Percentiles rank a stretch among this genome's conserved stretches.
phyloP scores from a whole-genome alignment of 1,139 yeast species.

The Eremothecium coryli region DNA sequence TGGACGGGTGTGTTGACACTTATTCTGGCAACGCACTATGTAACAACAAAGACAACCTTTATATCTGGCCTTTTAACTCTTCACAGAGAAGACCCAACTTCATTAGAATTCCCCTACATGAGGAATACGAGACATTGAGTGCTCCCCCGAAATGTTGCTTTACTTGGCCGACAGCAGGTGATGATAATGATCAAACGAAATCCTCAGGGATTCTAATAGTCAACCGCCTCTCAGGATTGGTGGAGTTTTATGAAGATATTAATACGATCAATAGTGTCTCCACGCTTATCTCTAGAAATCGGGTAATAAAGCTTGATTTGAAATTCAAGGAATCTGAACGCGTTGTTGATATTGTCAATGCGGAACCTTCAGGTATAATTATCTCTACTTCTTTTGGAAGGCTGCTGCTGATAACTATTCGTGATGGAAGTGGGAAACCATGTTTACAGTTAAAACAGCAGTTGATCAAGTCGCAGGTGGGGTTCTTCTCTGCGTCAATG shows the following conservation, averaged over 20 bases:
- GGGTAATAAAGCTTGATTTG: slow-evolving; percentile 28
- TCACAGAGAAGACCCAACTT: slow-evolving; percentile 53
- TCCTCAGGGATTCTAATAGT: slow-evolving; percentile 35
- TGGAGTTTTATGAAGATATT: slow-evolving; percentile 36
- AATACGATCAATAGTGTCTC: slow-evolving; percentile 33
- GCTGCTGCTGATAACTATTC: slow-evolving; percentile 50
- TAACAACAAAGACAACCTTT: slow-evolving; percentile 42
- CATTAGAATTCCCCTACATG: slow-evolving; percentile 34
- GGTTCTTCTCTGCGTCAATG: slow-evolving; percentile 26
- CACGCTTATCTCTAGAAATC: slow-evolving; percentile 23
- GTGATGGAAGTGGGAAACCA: slow-evolving; percentile 65
- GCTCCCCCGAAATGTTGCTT: slow-evolving; percentile 51
- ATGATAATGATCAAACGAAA: slow-evolving; percentile 50
- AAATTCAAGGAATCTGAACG: slow-evolving; percentile 44
- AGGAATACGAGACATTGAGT: slow-evolving; percentile 23
- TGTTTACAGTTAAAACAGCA: slow-evolving; percentile 31
- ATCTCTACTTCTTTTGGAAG: slow-evolving; percentile 65
- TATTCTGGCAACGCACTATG: slow-evolving; percentile 47
- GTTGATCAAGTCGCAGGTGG: slow-evolving; percentile 28
- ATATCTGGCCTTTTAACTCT: slow-evolving; percentile 64
- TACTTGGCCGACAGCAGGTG: slow-evolving; percentile 63
- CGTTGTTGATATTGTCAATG: slow-evolving; percentile 48
- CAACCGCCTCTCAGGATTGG: slow-evolving; percentile 39
- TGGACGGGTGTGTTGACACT: slow-evolving; percentile 48
- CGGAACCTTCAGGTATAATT: slow-evolving; percentile 70